A percentile compares a stretch with the other conserved stretches of the same genome.
These are phyloP conservation scores for Pneumocystis jirovecii DNA, from an alignment of 1,139 yeast genomes.

Conservation along the genomic window DNA sequence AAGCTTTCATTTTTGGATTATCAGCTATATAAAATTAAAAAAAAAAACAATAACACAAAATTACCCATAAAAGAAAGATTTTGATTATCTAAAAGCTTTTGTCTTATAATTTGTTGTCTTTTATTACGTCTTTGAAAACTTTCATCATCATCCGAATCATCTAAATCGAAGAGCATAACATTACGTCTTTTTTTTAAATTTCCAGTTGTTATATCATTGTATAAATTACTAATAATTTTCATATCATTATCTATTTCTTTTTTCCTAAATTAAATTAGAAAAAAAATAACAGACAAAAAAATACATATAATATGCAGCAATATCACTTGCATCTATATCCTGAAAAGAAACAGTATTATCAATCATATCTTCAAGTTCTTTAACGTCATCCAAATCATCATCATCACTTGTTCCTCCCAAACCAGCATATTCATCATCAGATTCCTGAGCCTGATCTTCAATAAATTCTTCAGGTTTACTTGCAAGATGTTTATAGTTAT, in stretches of 20 bases:
- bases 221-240: slow-evolving; percentile 53
- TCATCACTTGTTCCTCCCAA: slow-evolving; percentile 76
- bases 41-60: neutral
- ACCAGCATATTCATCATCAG: slow-evolving; percentile 94
- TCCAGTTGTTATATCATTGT: slow-evolving; percentile 73
- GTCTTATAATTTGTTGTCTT: neutral
- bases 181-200: slow-evolving; percentile 48
- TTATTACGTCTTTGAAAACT: slow-evolving; percentile 32
- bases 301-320: slow-evolving; percentile 30
- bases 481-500: slow-evolving; percentile 27
- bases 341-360: slow-evolving; percentile 22
- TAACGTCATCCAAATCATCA: slow-evolving; percentile 49
- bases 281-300: neutral
- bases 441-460: slow-evolving; percentile 86
- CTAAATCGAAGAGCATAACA: slow-evolving; percentile 44
- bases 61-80: neutral
- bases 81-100: neutral
- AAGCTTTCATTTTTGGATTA: slow-evolving; percentile 54
- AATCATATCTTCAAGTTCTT: slow-evolving; percentile 11
- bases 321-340: slow-evolving; percentile 44
- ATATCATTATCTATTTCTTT: slow-evolving; percentile 58
- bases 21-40: slow-evolving; percentile 25
- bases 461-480: slow-evolving; percentile 42
- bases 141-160: slow-evolving; percentile 48
- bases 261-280: slow-evolving; percentile 21